Evolutionary conservation across 768 basidiomycete genomes (phyloP).

Genomic region (Naganishia onofrii): DNA sequence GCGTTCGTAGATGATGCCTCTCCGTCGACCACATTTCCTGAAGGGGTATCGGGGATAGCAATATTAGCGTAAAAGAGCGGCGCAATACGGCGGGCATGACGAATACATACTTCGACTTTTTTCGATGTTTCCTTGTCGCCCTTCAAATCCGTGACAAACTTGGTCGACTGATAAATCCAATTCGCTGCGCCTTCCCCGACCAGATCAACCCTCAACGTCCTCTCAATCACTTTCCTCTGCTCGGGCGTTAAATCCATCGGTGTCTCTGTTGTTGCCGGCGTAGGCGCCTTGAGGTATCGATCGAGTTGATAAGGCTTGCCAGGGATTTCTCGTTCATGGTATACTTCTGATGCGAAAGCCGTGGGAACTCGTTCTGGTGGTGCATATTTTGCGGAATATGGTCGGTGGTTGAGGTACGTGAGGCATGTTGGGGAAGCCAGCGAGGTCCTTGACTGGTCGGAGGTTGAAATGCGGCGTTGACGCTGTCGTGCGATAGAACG

Average conservation of each 20-base stretch:
- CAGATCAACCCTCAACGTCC: constrained; percentile 78
- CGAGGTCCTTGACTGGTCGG: not conserved
- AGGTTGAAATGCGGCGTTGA: not conserved
- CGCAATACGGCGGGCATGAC: not conserved
- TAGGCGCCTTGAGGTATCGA: constrained; percentile 2
- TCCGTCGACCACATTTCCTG: constrained; percentile 98
- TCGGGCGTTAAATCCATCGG: constrained; percentile 40
- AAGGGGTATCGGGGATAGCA: not conserved
- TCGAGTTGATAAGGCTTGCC: not conserved
- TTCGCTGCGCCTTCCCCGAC: constrained; percentile 95
- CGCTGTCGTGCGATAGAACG: constrained; percentile 8
- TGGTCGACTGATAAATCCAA: constrained; percentile 89
- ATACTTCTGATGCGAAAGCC: constrained; percentile 22
- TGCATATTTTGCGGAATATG: constrained; percentile 17
- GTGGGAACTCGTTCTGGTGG: not conserved
- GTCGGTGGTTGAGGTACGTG: not conserved
- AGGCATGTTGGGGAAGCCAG: not conserved
- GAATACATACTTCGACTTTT: constrained; percentile 68
- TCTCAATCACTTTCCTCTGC: constrained; percentile 45
- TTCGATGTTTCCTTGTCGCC: constrained; percentile 56
- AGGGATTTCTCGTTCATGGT: constrained; percentile 18
- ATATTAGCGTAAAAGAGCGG: not conserved
- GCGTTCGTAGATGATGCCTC: constrained; percentile 80
- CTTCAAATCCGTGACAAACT: constrained; percentile 60
- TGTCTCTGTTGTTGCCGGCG: constrained; percentile 33